phyloP scores from a whole-genome alignment of 805 yeast species.

The Saturnispora silvae region DNA sequence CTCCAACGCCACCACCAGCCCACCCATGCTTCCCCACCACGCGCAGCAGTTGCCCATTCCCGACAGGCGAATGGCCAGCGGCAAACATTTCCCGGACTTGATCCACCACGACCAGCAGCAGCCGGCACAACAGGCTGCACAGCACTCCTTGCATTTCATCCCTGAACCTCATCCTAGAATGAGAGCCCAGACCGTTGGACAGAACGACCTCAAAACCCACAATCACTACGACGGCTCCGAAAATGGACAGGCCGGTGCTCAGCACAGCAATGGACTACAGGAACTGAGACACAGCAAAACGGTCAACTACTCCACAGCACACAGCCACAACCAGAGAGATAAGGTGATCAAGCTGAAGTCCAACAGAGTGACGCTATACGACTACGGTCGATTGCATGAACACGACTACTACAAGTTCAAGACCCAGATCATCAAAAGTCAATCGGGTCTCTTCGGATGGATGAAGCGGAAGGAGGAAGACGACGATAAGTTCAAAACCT shows the following conservation, averaged over 20 bases:
- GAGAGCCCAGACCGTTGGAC: constrained; percentile 12
- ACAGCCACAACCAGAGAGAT: constrained; percentile 19
- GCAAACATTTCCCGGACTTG: background rate
- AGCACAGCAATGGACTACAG: constrained; percentile 1
- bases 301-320: constrained; percentile 17
- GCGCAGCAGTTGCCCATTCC: constrained; percentile 12
- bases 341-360: constrained; percentile 19
- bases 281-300: constrained; percentile 22
- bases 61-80: constrained; percentile 8
- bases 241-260: too few species aligned
- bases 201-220: background rate
- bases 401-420: constrained; percentile 27
- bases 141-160: too few species aligned
- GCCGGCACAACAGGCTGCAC: constrained; percentile 1
- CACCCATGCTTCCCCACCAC: background rate
- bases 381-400: constrained; percentile 25
- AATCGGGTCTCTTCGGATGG: constrained; percentile 24
- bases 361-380: constrained; percentile 22
- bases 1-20: too few species aligned
- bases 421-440: constrained; percentile 24
- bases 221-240: too few species aligned
- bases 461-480: constrained; percentile 25
- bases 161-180: constrained; percentile 3
- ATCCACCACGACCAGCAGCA: background rate
- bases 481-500: constrained; percentile 18